Base-by-base conservation (phyloP, 805 yeast genomes). In the Brettanomyces bruxellensis region DNA sequence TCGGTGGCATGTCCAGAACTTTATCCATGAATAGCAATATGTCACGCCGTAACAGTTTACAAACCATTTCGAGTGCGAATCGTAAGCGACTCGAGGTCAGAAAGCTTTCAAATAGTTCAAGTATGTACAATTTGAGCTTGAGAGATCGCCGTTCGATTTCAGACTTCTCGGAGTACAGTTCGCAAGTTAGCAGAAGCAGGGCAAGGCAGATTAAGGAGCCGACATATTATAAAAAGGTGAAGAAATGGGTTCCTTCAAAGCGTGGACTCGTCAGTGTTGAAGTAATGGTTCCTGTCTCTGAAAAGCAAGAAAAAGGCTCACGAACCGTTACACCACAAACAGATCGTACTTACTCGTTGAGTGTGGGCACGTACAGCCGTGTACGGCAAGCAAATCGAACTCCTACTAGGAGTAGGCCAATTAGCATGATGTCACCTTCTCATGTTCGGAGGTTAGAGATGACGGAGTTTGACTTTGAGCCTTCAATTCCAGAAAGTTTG, bases 231-330 rank as follows among this genome's bases (percentile, higher is more conserved):
- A 30, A 67, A 46, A 81, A 75, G 65, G 74, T 83, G 8, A 82
- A 80, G 52, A 81, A 78, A 51, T 84, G 83, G 64, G 72, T 84
- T 41, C 91, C 93, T 2, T 81, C 88, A 2, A 80, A 86, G 3
- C 72, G 77, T 54, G 93, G 93, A 12, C 69, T 84, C 46, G 75
- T 81, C 43, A 71, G 82, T 8, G 68, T 84, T 4, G 90, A 84
- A 53, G 89, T 84, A 3, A 86, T 88, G 0, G 73, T 71, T 11
- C 53, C 56, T 5, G 44, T 47, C 24, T 50, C 5, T 13, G 45
- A 41, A 25, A 23, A 28, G 32, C 32, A 28, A 28, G 11, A 28
- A 28, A 28, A 28, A 9, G 32, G 9, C 11, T 2, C 32, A 6
- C 32, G 11, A 28, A 28, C 7, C 11, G 7, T 28, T 6, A 7